Base-by-base conservation (phyloP, 345 rosid genomes). In the Hypericum androsaemum region DNA sequence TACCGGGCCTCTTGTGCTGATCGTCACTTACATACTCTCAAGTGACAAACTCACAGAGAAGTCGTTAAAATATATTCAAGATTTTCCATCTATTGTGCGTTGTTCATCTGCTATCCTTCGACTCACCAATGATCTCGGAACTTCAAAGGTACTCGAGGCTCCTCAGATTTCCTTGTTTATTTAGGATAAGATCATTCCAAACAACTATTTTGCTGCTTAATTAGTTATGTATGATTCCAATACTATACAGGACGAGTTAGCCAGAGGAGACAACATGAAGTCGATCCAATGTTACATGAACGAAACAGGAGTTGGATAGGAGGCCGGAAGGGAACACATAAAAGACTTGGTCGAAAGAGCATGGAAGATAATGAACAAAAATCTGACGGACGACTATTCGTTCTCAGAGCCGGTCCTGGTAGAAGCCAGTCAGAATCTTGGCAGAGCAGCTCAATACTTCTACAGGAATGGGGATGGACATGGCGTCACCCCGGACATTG, bases 351-450 rank as follows among this genome's bases (percentile, higher is more conserved):
- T 61, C 7, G n/a, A 54, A 11, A 50, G 56, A 13, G 39, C 41
- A 7, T 66, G 65, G 70, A 66, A 60, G 61, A 43, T 5, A 3
- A 60, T 66, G 70, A 66, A 66, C 10, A 28, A 49, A 42, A 52
- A 43, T 10, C 39, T n/a, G 59, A 10, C 17, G 7, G 32, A 12
- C 12, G 45, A 54, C 6, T 5, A 40, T 37, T 49, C 63, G 16
- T 44, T 45, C 38, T 10, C 42, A 0, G 62, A 45, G 16, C 28
- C 47, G n/a, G n/a, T n/a, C 7, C 52, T 64, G 5, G 5, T 50
- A 0, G 16, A 8, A 10, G 58, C 59, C 4, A 42, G 51, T 40
- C 37, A 40, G 32, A 13, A 53, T 53, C 47, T 57, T 0, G 40
- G 54, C 1, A 48, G 60, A 15, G 38, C 32, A 5, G 54, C 60